Conservation (phyloP, 139 green algal genomes). For the Eudorina sp. region DNA sequence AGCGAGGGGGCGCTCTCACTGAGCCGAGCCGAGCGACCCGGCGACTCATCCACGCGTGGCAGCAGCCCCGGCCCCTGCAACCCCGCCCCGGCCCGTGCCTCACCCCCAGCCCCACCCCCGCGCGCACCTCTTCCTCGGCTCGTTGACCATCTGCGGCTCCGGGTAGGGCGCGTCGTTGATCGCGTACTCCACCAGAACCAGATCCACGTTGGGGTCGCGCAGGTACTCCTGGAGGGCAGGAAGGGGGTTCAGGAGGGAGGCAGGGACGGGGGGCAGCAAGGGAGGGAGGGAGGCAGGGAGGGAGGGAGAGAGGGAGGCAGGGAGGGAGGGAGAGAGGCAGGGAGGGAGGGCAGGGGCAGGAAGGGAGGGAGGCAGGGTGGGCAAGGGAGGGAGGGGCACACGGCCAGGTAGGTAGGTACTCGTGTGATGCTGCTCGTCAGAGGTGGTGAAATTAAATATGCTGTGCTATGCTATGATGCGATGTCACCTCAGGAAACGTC, state of each 20-base stretch:
- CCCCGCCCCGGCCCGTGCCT: too few relatives aligned
- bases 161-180: slow-evolving; percentile 23
- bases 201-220: not conserved
- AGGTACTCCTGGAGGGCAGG: slow-evolving; percentile 27
- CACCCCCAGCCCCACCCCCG: not conserved
- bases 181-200: slow-evolving; percentile 33
- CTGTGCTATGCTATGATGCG: too few relatives aligned
- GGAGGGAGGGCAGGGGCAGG: too few relatives aligned
- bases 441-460: too few relatives aligned
- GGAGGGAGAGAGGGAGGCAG: too few relatives aligned
- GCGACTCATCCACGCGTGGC: not conserved
- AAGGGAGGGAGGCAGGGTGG: too few relatives aligned
- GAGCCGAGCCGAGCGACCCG: not conserved
- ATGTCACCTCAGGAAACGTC: too few relatives aligned
- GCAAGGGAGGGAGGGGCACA: too few relatives aligned
- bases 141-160: not conserved
- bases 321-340: too few relatives aligned
- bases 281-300: not conserved
- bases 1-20: not conserved
- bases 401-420: too few relatives aligned
- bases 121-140: slow-evolving; percentile 12
- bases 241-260: slow-evolving; percentile 4
- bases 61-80: not conserved
- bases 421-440: too few relatives aligned
- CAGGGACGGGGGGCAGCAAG: not conserved